Conservation (phyloP, 2,329 filamentous ascomycete species). For the Cladophialophora psammophila region DNA sequence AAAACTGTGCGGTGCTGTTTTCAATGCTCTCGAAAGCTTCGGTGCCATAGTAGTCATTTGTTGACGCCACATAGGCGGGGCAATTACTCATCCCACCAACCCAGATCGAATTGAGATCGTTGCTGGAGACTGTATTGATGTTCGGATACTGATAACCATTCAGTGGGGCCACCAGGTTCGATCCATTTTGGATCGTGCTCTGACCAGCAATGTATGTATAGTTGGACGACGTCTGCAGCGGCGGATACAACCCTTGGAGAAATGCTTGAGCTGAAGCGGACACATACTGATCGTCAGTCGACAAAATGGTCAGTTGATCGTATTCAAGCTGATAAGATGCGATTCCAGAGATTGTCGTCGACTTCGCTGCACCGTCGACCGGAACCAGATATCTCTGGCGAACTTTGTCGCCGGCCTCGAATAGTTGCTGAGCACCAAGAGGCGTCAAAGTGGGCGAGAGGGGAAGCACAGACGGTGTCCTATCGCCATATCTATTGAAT, state of each 20-base stretch:
- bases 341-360: slow-evolving; percentile 53
- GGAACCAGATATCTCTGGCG: slow-evolving; percentile 60
- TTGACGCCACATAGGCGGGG: slow-evolving; percentile 47
- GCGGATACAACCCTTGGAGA: slow-evolving; percentile 68
- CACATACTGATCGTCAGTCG: slow-evolving; percentile 57
- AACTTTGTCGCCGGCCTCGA: slow-evolving; percentile 59
- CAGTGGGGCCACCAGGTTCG: slow-evolving; percentile 56
- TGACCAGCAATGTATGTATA: slow-evolving; percentile 46
- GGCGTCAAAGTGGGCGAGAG: slow-evolving; percentile 56
- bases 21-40: slow-evolving; percentile 51
- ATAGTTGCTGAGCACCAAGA: slow-evolving; percentile 63
- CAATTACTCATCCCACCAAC: slow-evolving; percentile 59
- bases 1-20: slow-evolving; percentile 52
- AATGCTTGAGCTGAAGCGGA: slow-evolving; percentile 66
- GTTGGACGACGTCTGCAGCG: slow-evolving; percentile 48
- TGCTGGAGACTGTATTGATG: slow-evolving; percentile 53
- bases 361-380: slow-evolving; percentile 15
- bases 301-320: slow-evolving; percentile 57
- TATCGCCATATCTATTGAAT: slow-evolving; percentile 57
- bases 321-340: slow-evolving; percentile 54
- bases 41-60: slow-evolving; percentile 52
- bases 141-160: slow-evolving; percentile 65
- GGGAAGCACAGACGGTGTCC: slow-evolving; percentile 55
- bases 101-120: slow-evolving; percentile 61
- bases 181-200: slow-evolving; percentile 59